Percentiles rank a stretch among this genome's conserved stretches.
Conservation (phyloP, 148 eudicot genomes). For the Vaccinium darrowii region DNA sequence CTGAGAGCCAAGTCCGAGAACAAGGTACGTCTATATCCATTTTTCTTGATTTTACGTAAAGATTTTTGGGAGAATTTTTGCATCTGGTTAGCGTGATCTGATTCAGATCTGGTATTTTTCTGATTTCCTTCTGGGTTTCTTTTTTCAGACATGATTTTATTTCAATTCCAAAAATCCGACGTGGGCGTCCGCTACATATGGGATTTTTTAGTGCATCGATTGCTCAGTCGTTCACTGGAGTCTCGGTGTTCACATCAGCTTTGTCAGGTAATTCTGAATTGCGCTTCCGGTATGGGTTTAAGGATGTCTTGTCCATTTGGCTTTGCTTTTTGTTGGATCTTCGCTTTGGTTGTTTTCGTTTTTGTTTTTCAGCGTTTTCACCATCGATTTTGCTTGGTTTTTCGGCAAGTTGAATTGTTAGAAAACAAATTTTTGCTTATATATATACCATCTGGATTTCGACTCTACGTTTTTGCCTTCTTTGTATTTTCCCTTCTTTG, state of each 20-base stretch:
- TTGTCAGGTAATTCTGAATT: slow-evolving; percentile 49
- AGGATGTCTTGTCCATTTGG: background rate
- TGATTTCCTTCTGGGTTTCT: slow-evolving; percentile 8
- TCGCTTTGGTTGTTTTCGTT: too few species aligned
- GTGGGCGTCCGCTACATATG: slow-evolving; percentile 76
- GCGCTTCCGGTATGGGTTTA: background rate
- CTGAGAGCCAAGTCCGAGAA: slow-evolving; percentile 62
- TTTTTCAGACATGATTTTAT: slow-evolving; percentile 65
- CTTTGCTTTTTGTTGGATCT: background rate
- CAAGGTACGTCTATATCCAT: slow-evolving; percentile 31
- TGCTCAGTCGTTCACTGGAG: slow-evolving; percentile 68
- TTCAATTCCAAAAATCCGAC: slow-evolving; percentile 80
- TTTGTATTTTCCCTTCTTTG: too few species aligned
- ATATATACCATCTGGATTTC: too few species aligned
- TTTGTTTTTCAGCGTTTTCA: too few species aligned
- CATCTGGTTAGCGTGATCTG: slow-evolving; percentile 16
- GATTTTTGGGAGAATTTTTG: slow-evolving; percentile 2
- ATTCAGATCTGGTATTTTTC: slow-evolving; percentile 29
- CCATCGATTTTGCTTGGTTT: too few species aligned
- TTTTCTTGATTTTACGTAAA: background rate
- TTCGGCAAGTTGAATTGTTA: too few species aligned
- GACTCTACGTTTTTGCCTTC: too few species aligned
- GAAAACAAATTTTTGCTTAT: too few species aligned
- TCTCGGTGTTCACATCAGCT: slow-evolving; percentile 77
- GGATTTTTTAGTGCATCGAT: slow-evolving; percentile 71